Evolutionary conservation across 2,329 filamentous ascomycete genomes (phyloP), one percentile per base, ranked within the genome.

Genomic region (Chrysoporthe cubensis): DNA sequence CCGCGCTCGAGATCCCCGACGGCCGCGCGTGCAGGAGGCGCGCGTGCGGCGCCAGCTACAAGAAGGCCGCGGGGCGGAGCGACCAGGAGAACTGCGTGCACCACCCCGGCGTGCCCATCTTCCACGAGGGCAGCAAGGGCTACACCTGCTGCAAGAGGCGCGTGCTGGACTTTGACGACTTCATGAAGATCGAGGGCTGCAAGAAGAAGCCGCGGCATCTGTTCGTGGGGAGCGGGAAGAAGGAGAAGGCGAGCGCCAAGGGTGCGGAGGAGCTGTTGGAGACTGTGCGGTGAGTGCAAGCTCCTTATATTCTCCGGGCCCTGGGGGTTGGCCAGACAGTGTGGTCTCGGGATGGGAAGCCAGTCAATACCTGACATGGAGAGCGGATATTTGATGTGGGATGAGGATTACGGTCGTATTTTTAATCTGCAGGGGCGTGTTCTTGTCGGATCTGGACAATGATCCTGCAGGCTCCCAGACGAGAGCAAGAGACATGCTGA

Each of bases 121-220:
- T 99, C 82, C 96, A 99, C 78, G 96, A 99, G 82, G 96, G 96
- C 46, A 97, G 93, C 81, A 99, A 99, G 83, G 96, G 96, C 1
- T 99, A 96, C 85, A 94, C 90, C 69, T 99, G 96, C 84, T 99
- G 96, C 82, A 98, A 98, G 87, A 86, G 93, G 74, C 87, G 94
- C 48, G 96, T 99, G 67, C 82, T 99, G 68, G 96, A 99, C 77
- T 99, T 99, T 79, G 94, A 99, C 78, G 91, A 98, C 79, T 99
- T 99, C 80, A 90, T 99, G 90, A 96, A 92, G 80, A 95, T 99
- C 69, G 89, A 92, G 74, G 96, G 96, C 1, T 99, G 96, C 81
- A 89, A 89, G 78, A 94, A 91, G 56, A 96, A 94, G 80, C 83
- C 85, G 56, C 85, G 87, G 69, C 96, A 99, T 82, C 80, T 97